phyloP scores from a whole-genome alignment of 108 stramenopile genomes.

The Phaeodactylum tricornutum region DNA sequence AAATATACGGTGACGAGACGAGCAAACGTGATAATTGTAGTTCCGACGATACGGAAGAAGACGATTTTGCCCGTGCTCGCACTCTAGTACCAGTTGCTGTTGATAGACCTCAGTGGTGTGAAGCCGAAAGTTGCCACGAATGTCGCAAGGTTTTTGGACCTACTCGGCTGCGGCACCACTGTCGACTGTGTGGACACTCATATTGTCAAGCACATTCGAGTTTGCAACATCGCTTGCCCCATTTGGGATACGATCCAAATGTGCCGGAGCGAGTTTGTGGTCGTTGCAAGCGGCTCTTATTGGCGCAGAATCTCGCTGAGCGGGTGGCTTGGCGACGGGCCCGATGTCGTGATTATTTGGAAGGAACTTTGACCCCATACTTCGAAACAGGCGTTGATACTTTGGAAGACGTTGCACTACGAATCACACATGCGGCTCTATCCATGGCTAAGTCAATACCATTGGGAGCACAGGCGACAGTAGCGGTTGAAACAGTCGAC shows the following conservation, averaged over 20 bases:
- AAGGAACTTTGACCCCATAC: slow-evolving; percentile 54
- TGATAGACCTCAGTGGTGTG: slow-evolving; percentile 53
- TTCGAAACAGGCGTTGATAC: slow-evolving; percentile 80
- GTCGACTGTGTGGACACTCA: slow-evolving; percentile 81
- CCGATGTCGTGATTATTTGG: slow-evolving; percentile 59
- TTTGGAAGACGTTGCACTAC: slow-evolving; percentile 50
- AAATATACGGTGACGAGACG: too few relatives aligned
- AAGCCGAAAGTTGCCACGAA: slow-evolving; percentile 45
- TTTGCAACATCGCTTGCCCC: slow-evolving; percentile 53
- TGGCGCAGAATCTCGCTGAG: slow-evolving; percentile 71
- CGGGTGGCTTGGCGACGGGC: slow-evolving; percentile 80
- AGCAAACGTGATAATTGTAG: neutral
- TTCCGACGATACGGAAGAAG: slow-evolving; percentile 5
- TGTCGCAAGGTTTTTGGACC: slow-evolving; percentile 77
- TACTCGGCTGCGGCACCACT: slow-evolving; percentile 85
- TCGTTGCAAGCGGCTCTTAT: slow-evolving; percentile 57
- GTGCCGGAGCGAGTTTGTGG: slow-evolving; percentile 81
- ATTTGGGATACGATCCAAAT: slow-evolving; percentile 74
- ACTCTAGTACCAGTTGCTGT: slow-evolving; percentile 57
- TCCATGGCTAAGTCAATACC: slow-evolving; percentile 67
- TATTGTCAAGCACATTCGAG: slow-evolving; percentile 66
- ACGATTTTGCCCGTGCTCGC: slow-evolving; percentile 47
- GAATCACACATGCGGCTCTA: slow-evolving; percentile 63
- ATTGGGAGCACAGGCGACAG: slow-evolving; percentile 75
- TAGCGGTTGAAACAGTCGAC: slow-evolving; percentile 90